These are phyloP conservation scores for Populus hybrid DNA, from an alignment of 441 rosid genomes.

Conservation along the genomic window DNA sequence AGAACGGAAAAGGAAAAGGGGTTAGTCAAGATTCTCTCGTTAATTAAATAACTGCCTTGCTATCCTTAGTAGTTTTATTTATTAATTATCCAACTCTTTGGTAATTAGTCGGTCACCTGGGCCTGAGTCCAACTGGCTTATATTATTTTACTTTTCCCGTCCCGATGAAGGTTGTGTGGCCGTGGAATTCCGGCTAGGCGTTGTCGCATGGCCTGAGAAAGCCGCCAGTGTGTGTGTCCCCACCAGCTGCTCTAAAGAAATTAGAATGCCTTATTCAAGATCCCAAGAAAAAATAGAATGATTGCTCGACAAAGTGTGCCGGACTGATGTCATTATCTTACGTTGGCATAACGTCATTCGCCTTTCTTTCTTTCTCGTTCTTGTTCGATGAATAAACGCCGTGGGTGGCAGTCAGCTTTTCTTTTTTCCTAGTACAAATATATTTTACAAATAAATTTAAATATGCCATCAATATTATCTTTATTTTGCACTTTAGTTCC, in stretches of 20 bases:
- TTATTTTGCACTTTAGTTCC: no score
- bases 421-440: no score
- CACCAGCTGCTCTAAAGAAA: neutral
- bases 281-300: neutral
- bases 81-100: neutral
- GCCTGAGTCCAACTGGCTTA: neutral
- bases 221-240: neutral
- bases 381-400: no score
- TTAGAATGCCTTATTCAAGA: neutral
- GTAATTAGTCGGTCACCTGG: neutral
- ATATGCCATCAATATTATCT: no score
- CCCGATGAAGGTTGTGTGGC: neutral
- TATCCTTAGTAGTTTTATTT: neutral
- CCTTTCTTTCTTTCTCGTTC: no score
- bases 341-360: no score
- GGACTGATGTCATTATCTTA: no score
- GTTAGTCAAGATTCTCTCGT: neutral
- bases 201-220: neutral
- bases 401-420: no score
- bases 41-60: no score
- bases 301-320: no score
- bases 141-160: neutral
- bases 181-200: neutral
- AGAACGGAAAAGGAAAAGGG: neutral
- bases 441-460: no score